Evolutionary conservation across 352 stramenopile species (phyloP).

Genomic region (Blastocystis sp.): DNA sequence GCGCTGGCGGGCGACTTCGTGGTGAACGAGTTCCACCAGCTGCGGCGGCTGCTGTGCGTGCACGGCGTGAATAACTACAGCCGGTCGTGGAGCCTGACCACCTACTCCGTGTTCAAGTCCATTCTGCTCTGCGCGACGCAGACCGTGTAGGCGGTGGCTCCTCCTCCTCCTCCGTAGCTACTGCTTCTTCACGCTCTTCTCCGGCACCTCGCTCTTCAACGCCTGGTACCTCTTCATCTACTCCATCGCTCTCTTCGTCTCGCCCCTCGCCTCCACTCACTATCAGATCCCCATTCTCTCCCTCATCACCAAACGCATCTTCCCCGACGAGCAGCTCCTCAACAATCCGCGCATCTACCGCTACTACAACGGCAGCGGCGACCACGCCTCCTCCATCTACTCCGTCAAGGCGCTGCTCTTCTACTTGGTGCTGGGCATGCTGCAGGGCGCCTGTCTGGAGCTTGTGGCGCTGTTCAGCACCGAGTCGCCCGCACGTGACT

Average conservation of each 20-base stretch:
- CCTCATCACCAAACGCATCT: constrained; percentile 34
- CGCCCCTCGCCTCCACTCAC: neutral
- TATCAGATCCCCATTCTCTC: constrained; percentile 10
- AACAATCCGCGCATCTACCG: constrained; percentile 29
- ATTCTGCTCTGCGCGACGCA: constrained; percentile 26
- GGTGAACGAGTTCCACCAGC: constrained; percentile 87
- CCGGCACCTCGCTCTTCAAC: constrained; percentile 81
- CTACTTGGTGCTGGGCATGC: neutral
- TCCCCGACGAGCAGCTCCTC: constrained; percentile 30
- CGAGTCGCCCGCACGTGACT: neutral
- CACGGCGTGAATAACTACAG: constrained; percentile 76
- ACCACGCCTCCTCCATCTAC: neutral
- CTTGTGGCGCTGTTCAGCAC: neutral
- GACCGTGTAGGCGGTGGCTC: constrained; percentile 71
- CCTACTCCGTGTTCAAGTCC: constrained; percentile 79
- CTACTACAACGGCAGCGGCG: constrained; percentile 14
- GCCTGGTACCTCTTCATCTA: constrained; percentile 66
- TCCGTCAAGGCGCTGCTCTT: constrained; percentile 6
- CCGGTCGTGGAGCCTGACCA: constrained; percentile 63
- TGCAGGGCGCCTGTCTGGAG: constrained; percentile 11
- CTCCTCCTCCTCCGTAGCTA: constrained; percentile 75
- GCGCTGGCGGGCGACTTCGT: constrained; percentile 89
- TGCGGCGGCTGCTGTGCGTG: constrained; percentile 83
- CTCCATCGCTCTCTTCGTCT: constrained; percentile 44
- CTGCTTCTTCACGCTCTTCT: constrained; percentile 82